Evolutionary conservation across 2,329 filamentous ascomycete genomes (phyloP), one percentile per base, ranked within the genome.

Genomic region (Emergomyces orientalis): DNA sequence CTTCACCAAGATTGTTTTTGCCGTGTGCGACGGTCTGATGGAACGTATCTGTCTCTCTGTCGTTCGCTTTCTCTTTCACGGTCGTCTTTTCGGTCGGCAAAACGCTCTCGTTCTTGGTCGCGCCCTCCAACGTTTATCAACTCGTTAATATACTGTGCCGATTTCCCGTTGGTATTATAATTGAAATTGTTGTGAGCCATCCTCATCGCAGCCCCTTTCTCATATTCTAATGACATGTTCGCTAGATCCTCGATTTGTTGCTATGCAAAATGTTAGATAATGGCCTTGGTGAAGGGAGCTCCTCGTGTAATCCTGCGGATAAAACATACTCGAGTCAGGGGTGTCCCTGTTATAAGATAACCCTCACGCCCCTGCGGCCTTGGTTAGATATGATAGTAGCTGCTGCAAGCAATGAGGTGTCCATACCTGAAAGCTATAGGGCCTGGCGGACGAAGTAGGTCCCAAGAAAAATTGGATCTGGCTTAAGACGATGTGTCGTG

Each of bases 241-340:
- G 74, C 73, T n/a, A 81, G 72, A 64, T 81, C 79, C 63, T 80
- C 76, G 64, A 81, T 80, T 77, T 81, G 79, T 69, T 77, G 74
- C 79, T 81, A 64, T 60, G 56, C 51, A 32, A 62, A 57, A 55
- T 37, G 52, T 64, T 62, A 63, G 65, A 43, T 51, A 17, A 56
- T 61, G 37, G 49, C 27, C 52, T 30, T n/a, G 56, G 19, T 52
- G 60, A 34, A 49, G 59, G 51, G 19, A 41, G 34, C 43, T 55
- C 43, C 59, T 43, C 32, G 43, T 59, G 60, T 55, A 57, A 59
- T 67, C 65, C 64, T 66, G 25, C n/a, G 32, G 34, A 1, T 19
- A 22, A 49, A 43, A 59, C 69, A 62, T 69, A 80, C 79, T 71
- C 78, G 74, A 65, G 79, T 81, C 62, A 81, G 70, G 63, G 75